These are phyloP conservation scores for Rhododendron molle DNA, from an alignment of 148 eudicot genomes.

Conservation along the genomic window DNA sequence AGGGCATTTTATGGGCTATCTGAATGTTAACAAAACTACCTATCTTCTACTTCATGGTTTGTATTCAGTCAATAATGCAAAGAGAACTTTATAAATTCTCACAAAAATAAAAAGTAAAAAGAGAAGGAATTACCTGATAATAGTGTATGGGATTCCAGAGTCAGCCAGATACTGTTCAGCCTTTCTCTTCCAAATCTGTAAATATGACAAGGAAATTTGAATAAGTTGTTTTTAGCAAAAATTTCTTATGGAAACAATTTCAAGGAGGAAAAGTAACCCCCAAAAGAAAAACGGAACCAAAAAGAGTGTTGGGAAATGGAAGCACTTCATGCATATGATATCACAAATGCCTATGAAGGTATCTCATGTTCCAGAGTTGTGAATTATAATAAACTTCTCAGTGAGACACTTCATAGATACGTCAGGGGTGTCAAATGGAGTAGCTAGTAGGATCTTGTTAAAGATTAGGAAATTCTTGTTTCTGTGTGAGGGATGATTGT, in stretches of 20 bases:
- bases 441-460: neutral
- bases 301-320: neutral
- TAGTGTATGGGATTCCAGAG: slow-evolving; percentile 93
- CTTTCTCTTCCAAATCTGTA: slow-evolving; percentile 93
- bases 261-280: neutral
- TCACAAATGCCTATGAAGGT: neutral
- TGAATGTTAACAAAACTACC: neutral
- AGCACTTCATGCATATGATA: neutral
- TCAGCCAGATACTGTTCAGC: slow-evolving; percentile 94
- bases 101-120: neutral
- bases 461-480: neutral
- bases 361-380: neutral
- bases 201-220: neutral
- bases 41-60: neutral
- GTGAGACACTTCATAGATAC: neutral
- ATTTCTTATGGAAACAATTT: neutral
- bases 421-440: neutral
- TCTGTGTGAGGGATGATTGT: neutral
- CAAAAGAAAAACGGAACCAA: neutral
- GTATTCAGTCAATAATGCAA: neutral
- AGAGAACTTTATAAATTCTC: neutral
- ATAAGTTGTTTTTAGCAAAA: neutral
- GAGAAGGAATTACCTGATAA: slow-evolving; percentile 56
- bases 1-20: neutral
- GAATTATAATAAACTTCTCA: neutral